Base-by-base conservation (phyloP, 768 basidiomycete genomes). In the Collybia nuda region DNA sequence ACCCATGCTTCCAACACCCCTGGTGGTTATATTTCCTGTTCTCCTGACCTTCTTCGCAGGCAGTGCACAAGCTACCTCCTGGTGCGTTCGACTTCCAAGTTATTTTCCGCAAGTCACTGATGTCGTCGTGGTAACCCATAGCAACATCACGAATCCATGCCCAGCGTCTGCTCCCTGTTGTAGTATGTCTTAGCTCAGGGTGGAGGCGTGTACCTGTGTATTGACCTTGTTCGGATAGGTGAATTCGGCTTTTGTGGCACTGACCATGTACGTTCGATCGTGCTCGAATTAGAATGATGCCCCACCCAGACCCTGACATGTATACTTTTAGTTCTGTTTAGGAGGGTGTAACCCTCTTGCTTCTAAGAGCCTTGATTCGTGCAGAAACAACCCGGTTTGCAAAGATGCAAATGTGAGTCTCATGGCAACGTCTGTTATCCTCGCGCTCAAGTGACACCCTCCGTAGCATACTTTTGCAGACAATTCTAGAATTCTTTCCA, bases 271-370 rank as follows among this genome's bases (percentile, higher is more conserved):
- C 41, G 76, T 63, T 24, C 21, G 22, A 42, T n/a, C 42, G n/a
- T 22, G 44, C 14, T 35, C 22, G 22, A 19, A 49, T 19, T 37
- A 43, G 37, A 15, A 28, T 29, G 37, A 47, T 42, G 32, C 32
- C 14, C 32, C 32, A 14, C 32, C 9, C 47, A 51, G 21, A 53
- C 21, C 11, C 29, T 53, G 38, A 43, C 19, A 18, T 29, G 32
- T 36, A 35, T 40, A 22, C 19, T 54, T 24, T 35, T 57, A 90
- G 84, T 93, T 84, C 65, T 93, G 91, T 62, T 72, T 91, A 28
- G 89, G 88, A 41, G 92, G 92, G n/a, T 94, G 92, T 71, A 82
- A 93, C 60, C 90, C 92, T 17, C 74, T 90, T 24, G 68, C 74
- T 38, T 93, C 91, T 5, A 59, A 83, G 59, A 63, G 77, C 2